Evolutionary conservation across 2,329 filamentous ascomycete species (phyloP).

Genomic region (Aspergillus vadensis): DNA sequence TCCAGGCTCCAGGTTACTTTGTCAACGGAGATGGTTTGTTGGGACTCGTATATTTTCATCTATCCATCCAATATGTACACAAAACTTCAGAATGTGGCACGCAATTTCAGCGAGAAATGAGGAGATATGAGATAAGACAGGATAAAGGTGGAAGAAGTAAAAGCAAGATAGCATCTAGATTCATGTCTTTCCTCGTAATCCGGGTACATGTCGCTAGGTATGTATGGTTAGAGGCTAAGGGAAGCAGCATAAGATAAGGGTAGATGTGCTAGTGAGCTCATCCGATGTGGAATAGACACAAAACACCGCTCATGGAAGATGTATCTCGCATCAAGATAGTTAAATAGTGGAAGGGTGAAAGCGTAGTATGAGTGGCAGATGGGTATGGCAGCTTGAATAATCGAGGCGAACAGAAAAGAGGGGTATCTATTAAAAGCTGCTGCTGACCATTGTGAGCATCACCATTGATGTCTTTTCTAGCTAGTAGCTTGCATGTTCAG

Average conservation of each 20-base stretch:
- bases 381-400: background rate
- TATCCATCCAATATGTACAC: conserved; percentile 12
- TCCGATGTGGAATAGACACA: too few relatives aligned
- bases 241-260: too few relatives aligned
- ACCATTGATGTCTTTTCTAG: background rate
- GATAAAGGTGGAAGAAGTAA: too few relatives aligned
- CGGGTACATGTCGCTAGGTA: background rate
- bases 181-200: background rate
- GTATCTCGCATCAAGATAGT: background rate
- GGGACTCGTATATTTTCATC: conserved; percentile 2
- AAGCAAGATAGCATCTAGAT: background rate
- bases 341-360: background rate
- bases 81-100: background rate
- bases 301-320: background rate
- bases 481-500: background rate
- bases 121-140: background rate
- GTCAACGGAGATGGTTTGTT: background rate
- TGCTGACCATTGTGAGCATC: background rate
- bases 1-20: too few relatives aligned
- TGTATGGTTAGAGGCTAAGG: too few relatives aligned
- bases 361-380: background rate
- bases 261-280: too few relatives aligned
- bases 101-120: background rate
- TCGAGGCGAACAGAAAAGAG: background rate
- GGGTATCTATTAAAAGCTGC: conserved; percentile 10